Percentiles rank a stretch among this genome's conserved stretches.
These are phyloP conservation scores for Straminergon stramineum DNA, from an alignment of 225 moss, liverwort and hornwort species.

Conservation along the genomic window DNA sequence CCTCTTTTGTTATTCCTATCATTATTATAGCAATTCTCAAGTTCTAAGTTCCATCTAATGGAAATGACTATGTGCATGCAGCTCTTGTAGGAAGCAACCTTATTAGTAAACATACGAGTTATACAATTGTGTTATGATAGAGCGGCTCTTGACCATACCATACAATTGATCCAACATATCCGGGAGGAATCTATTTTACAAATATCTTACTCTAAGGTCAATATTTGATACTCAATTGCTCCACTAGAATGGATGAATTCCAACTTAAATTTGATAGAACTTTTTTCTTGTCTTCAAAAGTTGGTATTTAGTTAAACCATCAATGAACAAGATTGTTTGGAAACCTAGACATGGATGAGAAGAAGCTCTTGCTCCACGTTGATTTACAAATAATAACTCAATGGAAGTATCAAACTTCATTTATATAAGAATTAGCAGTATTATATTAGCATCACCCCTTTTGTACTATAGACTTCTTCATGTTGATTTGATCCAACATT, in stretches of 20 bases:
- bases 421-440: background rate
- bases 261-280: background rate
- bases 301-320: background rate
- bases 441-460: background rate
- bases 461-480: background rate
- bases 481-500: background rate
- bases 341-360: background rate
- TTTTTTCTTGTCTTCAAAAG: background rate
- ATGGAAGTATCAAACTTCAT: background rate
- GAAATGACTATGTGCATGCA: background rate
- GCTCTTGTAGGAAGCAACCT: constrained; percentile 51
- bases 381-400: background rate
- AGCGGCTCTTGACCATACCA: constrained; percentile 59
- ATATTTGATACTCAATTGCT: background rate
- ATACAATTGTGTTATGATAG: constrained; percentile 61
- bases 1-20: background rate
- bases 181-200: constrained; percentile 58
- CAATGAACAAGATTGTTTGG: background rate
- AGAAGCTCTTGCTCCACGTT: background rate
- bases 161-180: constrained; percentile 69
- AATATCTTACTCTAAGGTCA: constrained; percentile 48
- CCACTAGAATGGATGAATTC: background rate
- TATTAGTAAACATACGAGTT: constrained; percentile 46
- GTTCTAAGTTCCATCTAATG: background rate
- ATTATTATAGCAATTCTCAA: background rate